phyloP scores from a whole-genome alignment of 345 rosid species.

The Salix udensis region DNA sequence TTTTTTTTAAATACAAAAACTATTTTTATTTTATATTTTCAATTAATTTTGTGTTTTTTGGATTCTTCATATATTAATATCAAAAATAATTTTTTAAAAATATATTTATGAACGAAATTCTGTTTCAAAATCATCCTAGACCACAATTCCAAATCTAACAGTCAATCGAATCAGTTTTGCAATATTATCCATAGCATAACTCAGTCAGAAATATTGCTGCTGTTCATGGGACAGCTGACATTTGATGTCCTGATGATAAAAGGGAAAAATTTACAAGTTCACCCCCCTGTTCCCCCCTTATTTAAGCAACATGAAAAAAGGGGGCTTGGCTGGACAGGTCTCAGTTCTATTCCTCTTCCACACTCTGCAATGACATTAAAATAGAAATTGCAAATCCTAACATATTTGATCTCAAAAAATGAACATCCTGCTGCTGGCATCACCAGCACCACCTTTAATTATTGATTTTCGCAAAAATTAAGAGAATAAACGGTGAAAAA shows the following conservation, averaged over 20 bases:
- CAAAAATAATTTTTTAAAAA: no score
- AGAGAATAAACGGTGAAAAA: slow-evolving; percentile 5
- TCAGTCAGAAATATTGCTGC: not conserved
- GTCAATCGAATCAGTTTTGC: no score
- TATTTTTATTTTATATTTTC: no score
- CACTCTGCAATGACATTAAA: slow-evolving; percentile 12
- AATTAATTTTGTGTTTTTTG: no score
- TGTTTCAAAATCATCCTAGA: no score
- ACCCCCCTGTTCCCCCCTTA: slow-evolving; percentile 16
- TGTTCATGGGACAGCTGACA: not conserved
- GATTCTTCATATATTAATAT: no score
- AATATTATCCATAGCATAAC: not conserved
- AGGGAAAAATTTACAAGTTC: slow-evolving; percentile 17
- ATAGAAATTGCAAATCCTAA: not conserved
- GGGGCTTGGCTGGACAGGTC: slow-evolving; percentile 9
- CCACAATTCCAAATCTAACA: no score
- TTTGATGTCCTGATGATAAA: not conserved
- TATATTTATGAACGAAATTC: no score
- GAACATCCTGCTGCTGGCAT: slow-evolving; percentile 23
- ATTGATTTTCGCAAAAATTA: slow-evolving; percentile 15
- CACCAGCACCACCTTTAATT: slow-evolving; percentile 15
- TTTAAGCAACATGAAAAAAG: slow-evolving; percentile 8
- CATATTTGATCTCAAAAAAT: slow-evolving; percentile 19
- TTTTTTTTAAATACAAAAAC: no score
- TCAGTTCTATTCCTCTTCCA: slow-evolving; percentile 18